Evolutionary conservation across 1,284 basidiomycete species (phyloP).

Genomic region (Cerioporus squamosus): DNA sequence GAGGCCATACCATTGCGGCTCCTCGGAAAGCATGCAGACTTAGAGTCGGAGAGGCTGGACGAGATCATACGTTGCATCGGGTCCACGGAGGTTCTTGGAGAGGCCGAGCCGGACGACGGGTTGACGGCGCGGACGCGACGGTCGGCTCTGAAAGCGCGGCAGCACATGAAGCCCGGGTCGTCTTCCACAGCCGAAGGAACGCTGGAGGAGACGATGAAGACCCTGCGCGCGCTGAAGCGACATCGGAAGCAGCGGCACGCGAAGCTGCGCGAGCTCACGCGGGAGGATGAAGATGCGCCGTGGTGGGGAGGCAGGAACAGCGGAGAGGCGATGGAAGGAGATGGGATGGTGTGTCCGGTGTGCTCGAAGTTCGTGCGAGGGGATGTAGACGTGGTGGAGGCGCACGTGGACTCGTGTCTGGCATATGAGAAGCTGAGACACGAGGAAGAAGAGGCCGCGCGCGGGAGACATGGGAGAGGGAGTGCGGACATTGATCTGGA

Average conservation of each 20-base stretch:
- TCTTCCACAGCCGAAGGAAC: conserved; percentile 37
- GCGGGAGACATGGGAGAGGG: conserved; percentile 36
- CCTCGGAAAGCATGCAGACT: conserved; percentile 59
- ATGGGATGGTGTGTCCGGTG: conserved; percentile 64
- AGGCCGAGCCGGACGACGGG: conserved; percentile 53
- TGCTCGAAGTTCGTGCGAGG: conserved; percentile 61
- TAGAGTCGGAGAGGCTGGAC: conserved; percentile 70
- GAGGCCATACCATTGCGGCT: conserved; percentile 74
- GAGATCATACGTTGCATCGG: conserved; percentile 67
- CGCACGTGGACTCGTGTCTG: conserved; percentile 78
- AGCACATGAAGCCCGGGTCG: conserved; percentile 44
- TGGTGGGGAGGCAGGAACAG: conserved; percentile 32
- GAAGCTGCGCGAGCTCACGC: conserved; percentile 65
- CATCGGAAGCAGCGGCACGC: conserved; percentile 66
- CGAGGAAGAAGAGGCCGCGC: conserved; percentile 45
- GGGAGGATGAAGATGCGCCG: conserved; percentile 56
- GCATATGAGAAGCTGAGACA: conserved; percentile 49
- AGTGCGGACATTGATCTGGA: conserved; percentile 33
- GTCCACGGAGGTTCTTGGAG: conserved; percentile 46
- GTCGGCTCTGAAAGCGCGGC: conserved; percentile 69
- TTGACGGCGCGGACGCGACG: conserved; percentile 46
- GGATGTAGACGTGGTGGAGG: conserved; percentile 72
- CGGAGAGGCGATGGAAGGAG: conserved; percentile 35
- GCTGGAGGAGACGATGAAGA: conserved; percentile 52
- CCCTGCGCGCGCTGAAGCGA: conserved; percentile 60